Conservation (phyloP, 345 rosid genomes). For the Salix dunnii region DNA sequence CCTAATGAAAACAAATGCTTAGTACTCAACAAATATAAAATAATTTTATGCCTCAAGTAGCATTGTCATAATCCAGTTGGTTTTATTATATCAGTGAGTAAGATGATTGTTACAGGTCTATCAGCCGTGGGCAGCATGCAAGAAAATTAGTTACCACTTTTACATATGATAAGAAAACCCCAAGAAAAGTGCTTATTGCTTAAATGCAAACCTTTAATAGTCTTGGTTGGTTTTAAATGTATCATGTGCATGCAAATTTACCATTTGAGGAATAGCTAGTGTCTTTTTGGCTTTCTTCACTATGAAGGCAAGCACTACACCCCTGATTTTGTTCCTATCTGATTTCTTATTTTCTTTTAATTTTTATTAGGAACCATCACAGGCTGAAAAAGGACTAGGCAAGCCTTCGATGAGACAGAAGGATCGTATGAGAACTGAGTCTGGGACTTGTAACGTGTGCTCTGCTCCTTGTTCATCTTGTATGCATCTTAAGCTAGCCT, state of each 20-base stretch:
- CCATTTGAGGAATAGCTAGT: not conserved
- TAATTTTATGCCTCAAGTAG: not conserved
- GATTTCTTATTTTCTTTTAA: conserved; percentile 5
- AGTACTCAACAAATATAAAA: not conserved
- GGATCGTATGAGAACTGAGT: conserved; percentile 43
- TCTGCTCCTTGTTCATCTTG: conserved; percentile 86
- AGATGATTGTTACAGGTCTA: not conserved
- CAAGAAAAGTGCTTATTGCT: not conserved
- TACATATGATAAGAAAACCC: not conserved
- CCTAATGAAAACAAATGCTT: not conserved
- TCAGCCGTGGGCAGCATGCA: not conserved
- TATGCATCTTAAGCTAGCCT: conserved; percentile 51
- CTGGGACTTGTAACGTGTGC: conserved; percentile 79
- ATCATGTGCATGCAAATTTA: not conserved
- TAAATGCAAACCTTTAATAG: not conserved
- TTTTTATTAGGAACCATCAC: conserved; percentile 31
- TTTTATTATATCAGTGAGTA: not conserved
- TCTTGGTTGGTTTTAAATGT: not conserved
- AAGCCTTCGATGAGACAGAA: conserved; percentile 45
- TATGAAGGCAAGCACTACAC: not conserved
- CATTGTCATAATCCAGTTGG: not conserved
- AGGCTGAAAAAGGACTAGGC: conserved; percentile 35
- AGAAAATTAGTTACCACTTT: not conserved
- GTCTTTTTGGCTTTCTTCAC: not conserved
- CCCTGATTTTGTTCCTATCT: not conserved